Conservation (phyloP, 106 monocot genomes). For the Dendrobium catenatum region DNA sequence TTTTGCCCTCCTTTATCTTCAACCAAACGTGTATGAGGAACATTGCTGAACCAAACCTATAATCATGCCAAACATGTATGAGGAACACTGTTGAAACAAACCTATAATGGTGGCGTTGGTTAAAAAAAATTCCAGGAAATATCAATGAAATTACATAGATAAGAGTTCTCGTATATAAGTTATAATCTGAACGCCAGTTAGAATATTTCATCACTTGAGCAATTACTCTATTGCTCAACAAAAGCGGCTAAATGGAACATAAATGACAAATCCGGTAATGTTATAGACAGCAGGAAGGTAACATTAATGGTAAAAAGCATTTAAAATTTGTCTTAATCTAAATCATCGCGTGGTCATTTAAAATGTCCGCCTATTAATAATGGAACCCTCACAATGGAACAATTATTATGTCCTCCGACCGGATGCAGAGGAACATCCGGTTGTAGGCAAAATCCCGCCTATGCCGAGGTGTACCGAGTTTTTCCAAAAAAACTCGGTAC, state of each 20-base stretch:
- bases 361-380: not conserved
- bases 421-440: no score
- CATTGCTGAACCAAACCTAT: slow-evolving; percentile 93
- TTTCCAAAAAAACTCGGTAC: no score
- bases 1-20: slow-evolving; percentile 99
- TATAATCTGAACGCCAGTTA: not conserved
- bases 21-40: slow-evolving; percentile 77
- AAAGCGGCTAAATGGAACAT: not conserved
- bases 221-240: not conserved
- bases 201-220: not conserved
- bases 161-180: not conserved
- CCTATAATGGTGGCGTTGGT: slow-evolving; percentile 24
- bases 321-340: not conserved
- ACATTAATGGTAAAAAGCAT: not conserved
- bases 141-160: not conserved
- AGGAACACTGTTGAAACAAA: slow-evolving; percentile 93
- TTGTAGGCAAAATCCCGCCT: no score
- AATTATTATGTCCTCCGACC: no score
- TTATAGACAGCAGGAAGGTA: not conserved
- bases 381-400: not conserved
- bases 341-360: not conserved
- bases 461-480: no score
- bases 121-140: not conserved
- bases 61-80: slow-evolving; percentile 47
- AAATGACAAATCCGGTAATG: not conserved